These are phyloP conservation scores for Maudiozyma barnettii DNA, from an alignment of 805 yeast genomes.

Conservation along the genomic window DNA sequence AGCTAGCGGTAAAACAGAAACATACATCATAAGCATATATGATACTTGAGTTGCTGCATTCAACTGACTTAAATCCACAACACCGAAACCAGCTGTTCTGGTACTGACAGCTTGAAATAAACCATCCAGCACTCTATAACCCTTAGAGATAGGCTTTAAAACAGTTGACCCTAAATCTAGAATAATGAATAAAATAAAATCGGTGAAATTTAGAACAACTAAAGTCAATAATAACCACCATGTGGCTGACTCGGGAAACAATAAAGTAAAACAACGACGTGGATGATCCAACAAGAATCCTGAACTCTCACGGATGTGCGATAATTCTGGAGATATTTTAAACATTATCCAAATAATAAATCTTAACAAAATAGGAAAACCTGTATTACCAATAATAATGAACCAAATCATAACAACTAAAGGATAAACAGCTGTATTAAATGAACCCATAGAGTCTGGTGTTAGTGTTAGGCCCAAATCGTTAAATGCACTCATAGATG, in stretches of 20 bases:
- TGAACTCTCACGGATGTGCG: constrained; percentile 60
- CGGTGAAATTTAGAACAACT: constrained; percentile 62
- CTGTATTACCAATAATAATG: constrained; percentile 88
- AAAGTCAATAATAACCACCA: constrained; percentile 86
- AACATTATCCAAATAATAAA: constrained; percentile 73
- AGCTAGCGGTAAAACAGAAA: constrained; percentile 91
- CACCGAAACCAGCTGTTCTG: constrained; percentile 86
- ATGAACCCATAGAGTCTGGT: constrained; percentile 68
- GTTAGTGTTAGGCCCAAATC: constrained; percentile 80
- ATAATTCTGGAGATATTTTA: constrained; percentile 55
- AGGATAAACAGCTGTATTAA: constrained; percentile 53
- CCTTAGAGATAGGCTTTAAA: constrained; percentile 47
- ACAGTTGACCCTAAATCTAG: constrained; percentile 54
- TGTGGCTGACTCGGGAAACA: constrained; percentile 88
- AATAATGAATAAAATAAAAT: constrained; percentile 69
- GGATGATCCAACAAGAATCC: constrained; percentile 91
- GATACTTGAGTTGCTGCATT: constrained; percentile 92
- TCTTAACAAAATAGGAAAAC: constrained; percentile 78
- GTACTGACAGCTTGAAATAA: constrained; percentile 85
- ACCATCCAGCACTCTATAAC: constrained; percentile 70
- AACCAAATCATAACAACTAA: constrained; percentile 57
- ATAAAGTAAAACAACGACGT: constrained; percentile 86
- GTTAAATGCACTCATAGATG: constrained; percentile 69
- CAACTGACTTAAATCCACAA: constrained; percentile 55
- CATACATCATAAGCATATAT: constrained; percentile 95